phyloP scores from a whole-genome alignment of 805 yeast genomes.

The Wickerhamomyces xylosicus region DNA sequence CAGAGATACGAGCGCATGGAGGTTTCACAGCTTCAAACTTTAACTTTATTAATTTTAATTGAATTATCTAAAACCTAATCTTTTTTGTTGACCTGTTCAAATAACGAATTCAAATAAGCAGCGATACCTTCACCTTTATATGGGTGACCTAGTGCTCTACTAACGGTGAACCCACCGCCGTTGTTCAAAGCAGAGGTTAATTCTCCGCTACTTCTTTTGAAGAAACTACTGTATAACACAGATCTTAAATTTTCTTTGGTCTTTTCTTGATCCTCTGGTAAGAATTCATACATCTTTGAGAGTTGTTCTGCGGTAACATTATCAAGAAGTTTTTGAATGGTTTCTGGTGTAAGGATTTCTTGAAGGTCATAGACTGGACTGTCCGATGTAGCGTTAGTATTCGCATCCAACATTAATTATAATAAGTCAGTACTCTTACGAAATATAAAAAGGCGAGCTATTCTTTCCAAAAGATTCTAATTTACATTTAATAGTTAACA shows the following conservation, averaged over 20 bases:
- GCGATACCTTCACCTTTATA: slow-evolving; percentile 48
- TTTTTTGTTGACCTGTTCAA: slow-evolving; percentile 14
- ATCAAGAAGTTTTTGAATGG: slow-evolving; percentile 6
- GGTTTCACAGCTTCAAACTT: too few relatives aligned
- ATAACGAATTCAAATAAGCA: slow-evolving; percentile 34
- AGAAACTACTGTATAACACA: slow-evolving; percentile 39
- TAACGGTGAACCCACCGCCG: slow-evolving; percentile 39
- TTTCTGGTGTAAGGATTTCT: slow-evolving; percentile 11
- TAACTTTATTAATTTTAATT: too few relatives aligned
- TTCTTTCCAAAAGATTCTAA: slow-evolving; percentile 5
- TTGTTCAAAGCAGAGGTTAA: slow-evolving; percentile 32
- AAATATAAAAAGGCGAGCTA: too few relatives aligned
- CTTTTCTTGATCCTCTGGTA: slow-evolving; percentile 32
- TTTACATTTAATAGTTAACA: background rate
- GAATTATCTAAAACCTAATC: background rate
- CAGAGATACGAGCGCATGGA: too few relatives aligned
- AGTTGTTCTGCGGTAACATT: slow-evolving; percentile 24
- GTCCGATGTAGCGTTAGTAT: slow-evolving; percentile 5
- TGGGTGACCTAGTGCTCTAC: slow-evolving; percentile 36
- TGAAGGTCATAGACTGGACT: slow-evolving; percentile 11
- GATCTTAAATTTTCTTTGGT: slow-evolving; percentile 29
- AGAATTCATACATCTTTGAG: slow-evolving; percentile 23
- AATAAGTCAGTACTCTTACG: background rate
- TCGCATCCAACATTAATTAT: background rate
- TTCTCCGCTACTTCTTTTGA: slow-evolving; percentile 30